Evolutionary conservation across 2,329 filamentous ascomycete genomes (phyloP).

Genomic region (Raffaelea albimanens): DNA sequence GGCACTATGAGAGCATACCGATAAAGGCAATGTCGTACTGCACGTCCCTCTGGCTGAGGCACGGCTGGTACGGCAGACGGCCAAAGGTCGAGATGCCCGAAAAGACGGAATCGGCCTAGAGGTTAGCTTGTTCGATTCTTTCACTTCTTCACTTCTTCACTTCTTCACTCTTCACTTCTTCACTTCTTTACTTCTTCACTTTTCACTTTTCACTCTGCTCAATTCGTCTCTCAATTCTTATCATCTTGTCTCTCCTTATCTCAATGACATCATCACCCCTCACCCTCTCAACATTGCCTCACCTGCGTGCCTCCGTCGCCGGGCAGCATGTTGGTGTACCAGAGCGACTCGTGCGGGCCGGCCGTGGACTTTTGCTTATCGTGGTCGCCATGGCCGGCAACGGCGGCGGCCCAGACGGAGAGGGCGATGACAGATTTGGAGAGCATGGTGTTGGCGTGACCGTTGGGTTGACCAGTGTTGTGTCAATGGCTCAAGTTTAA

Average conservation of each 20-base stretch:
- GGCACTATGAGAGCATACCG: slow-evolving; percentile 34
- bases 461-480: too few relatives aligned
- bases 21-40: slow-evolving; percentile 82
- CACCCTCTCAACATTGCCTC: slow-evolving; percentile 1
- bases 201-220: not conserved
- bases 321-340: slow-evolving; percentile 77
- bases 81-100: slow-evolving; percentile 83
- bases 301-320: slow-evolving; percentile 80
- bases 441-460: slow-evolving; percentile 4
- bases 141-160: too few relatives aligned
- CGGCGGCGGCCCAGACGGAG: slow-evolving; percentile 37
- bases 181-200: not conserved
- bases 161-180: not conserved
- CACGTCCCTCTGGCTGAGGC: slow-evolving; percentile 58
- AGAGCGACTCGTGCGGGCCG: slow-evolving; percentile 65
- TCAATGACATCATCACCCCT: not conserved
- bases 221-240: slow-evolving; percentile 1
- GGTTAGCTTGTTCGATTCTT: not conserved
- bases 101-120: slow-evolving; percentile 75
- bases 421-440: slow-evolving; percentile 14
- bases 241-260: slow-evolving; percentile 8
- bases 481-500: too few relatives aligned
- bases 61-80: slow-evolving; percentile 67
- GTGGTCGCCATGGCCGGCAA: slow-evolving; percentile 49
- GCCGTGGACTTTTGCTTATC: slow-evolving; percentile 47